Conservation (phyloP, 108 stramenopile species). For the Cyclotella sp. region DNA sequence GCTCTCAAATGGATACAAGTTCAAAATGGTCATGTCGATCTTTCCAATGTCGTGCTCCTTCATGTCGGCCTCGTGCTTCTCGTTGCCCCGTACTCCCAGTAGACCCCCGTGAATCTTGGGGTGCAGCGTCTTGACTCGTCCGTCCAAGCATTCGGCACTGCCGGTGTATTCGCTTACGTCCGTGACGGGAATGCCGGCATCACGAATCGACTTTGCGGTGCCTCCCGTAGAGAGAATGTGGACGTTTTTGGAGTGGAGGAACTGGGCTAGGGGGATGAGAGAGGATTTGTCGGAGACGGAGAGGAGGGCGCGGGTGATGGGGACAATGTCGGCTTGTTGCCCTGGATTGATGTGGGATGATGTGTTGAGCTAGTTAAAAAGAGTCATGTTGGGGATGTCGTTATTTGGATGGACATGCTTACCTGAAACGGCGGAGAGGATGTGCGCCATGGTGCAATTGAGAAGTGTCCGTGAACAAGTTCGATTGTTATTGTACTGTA, state of each 20-base stretch:
- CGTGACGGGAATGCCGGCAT: conserved; percentile 85
- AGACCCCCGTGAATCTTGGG: conserved; percentile 98
- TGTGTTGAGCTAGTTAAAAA: not conserved
- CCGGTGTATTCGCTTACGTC: conserved; percentile 96
- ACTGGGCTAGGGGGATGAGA: conserved; percentile 91
- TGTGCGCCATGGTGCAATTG: conserved; percentile 48
- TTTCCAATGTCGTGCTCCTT: conserved; percentile 86
- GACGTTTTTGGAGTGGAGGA: conserved; percentile 81
- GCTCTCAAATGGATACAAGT: conserved; percentile 97
- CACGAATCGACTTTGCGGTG: conserved; percentile 88
- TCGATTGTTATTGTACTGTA: no score
- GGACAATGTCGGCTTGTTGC: conserved; percentile 78
- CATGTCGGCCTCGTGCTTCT: conserved; percentile 90
- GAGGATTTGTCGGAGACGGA: conserved; percentile 97
- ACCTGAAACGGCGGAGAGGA: conserved; percentile 53
- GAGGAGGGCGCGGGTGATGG: conserved; percentile 90
- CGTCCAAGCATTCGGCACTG: conserved; percentile 95
- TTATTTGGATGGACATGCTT: conserved; percentile 3
- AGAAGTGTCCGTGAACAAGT: not conserved
- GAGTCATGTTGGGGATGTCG: not conserved
- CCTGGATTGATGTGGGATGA: conserved; percentile 38
- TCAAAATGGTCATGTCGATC: conserved; percentile 98
- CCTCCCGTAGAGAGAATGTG: conserved; percentile 98
- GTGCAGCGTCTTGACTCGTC: conserved; percentile 99
- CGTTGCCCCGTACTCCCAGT: conserved; percentile 95